A percentile compares a stretch with the other conserved stretches of the same genome.
phyloP scores from a whole-genome alignment of 352 stramenopile genomes.

The Globisporangium parvum region DNA sequence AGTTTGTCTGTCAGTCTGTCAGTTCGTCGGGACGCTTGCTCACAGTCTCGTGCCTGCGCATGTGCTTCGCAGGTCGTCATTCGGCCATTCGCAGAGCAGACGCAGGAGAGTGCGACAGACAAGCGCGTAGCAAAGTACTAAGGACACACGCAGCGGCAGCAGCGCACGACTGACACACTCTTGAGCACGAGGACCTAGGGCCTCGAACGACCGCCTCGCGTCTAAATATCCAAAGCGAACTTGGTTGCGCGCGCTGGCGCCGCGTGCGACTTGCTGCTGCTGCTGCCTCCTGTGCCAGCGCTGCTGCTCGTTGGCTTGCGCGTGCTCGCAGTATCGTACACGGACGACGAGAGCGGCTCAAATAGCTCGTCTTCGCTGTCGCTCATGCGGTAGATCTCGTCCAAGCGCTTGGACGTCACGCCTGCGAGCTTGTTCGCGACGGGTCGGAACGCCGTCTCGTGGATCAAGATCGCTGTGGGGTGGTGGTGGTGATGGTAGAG shows the following conservation, averaged over 20 bases:
- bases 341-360: slow-evolving; percentile 47
- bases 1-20: not conserved
- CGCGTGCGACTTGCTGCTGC: slow-evolving; percentile 14
- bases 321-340: slow-evolving; percentile 36
- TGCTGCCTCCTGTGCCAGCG: no score
- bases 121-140: slow-evolving; percentile 5
- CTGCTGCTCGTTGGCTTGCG: slow-evolving; percentile 27
- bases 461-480: slow-evolving; percentile 51
- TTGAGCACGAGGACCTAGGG: not conserved
- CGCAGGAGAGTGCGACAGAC: not conserved
- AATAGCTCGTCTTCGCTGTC: slow-evolving; percentile 79
- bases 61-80: slow-evolving; percentile 34
- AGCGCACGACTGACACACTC: not conserved
- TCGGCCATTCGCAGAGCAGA: slow-evolving; percentile 41
- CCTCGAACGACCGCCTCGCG: not conserved
- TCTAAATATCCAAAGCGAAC: slow-evolving; percentile 42
- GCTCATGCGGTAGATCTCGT: slow-evolving; percentile 83
- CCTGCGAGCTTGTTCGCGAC: slow-evolving; percentile 37
- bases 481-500: slow-evolving; percentile 38
- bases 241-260: slow-evolving; percentile 41
- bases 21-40: not conserved
- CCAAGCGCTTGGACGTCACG: slow-evolving; percentile 48
- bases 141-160: not conserved
- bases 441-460: slow-evolving; percentile 56
- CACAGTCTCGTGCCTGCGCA: not conserved